Base-by-base conservation (phyloP, 2,329 filamentous ascomycete genomes). In the Orbilia brochopaga region DNA sequence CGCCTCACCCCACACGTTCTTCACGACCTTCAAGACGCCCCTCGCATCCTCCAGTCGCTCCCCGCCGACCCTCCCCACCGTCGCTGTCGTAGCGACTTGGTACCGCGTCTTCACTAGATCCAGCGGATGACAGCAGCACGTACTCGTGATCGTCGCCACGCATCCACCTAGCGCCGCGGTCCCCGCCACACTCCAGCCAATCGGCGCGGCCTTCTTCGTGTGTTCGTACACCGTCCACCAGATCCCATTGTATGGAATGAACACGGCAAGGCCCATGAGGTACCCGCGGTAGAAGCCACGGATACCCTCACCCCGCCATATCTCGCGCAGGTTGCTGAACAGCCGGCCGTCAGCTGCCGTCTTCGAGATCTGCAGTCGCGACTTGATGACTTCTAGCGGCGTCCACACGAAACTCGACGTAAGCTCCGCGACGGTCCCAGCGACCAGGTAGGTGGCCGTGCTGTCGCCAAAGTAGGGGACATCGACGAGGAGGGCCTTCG, bases 181-280 rank as follows among this genome's bases (percentile, higher is more conserved):
- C 17, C 58, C 56, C 10, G 40, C 53, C 17, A 46, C 40, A 35
- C 52, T 24, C 66, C 66, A 70, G n/a, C 23, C 50, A 11, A 35
- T 40, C 5, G 69, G 61, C 19, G 52, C 32, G 1, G 57, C 61
- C 19, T 73, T 73, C 52, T 73, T 73, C 1, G 69, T 73, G 32
- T 73, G 60, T 23, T 73, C 69, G 50, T 73, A 73, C 1, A 58
- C 55, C 11, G 61, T 73, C 69, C 69, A 73, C 61, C 61, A 73
- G n/a, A 73, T 58, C 6, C 61, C 69, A 42, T 73, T 73, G n/a
- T 73, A 73, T 1, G 69, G 69, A n/a, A 66, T 62, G 23, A 73
- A 73, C 27, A 73, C 69, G 2, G 61, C 32, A 30, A 73, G 30
- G 0, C 69, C 69, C 42, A 73, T 51, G 4, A 73, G 21, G 48